Base-by-base conservation (phyloP, 805 yeast species). In the Pichia thaimueangensis region DNA sequence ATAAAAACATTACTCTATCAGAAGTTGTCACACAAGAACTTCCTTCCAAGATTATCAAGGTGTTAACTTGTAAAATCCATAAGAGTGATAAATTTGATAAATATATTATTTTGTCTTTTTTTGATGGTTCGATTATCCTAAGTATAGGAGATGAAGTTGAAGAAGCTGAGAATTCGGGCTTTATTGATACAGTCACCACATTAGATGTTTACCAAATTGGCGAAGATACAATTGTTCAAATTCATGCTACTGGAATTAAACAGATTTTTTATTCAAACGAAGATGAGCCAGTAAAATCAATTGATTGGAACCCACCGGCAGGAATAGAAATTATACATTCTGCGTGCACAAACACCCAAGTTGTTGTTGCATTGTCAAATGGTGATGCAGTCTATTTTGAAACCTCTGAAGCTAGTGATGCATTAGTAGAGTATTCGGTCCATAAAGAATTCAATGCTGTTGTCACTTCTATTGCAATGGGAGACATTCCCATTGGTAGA, bases 341-440 rank as follows among this genome's bases (percentile, higher is more conserved):
- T 0, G 57, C 85, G 1, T 62, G 82, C 3, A 86, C 87, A 15
- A 65, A 70, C 20, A 69, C 73, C 2, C 97, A 93, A 59, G 65
- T 89, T 0, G 77, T 74, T 0, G 52, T 91, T 5, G 87, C 80
- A 0, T 61, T 93, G 4, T 80, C 93, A 2, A 85, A 81, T 53
- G 69, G 78, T 42, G 89, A 84, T 43, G 52, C 91, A 4, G 80
- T 82, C 3, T 91, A 91, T 60, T 91, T 93, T 59, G 97, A 91
- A 59, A 65, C 80, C 23, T 86, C 78, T 4, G 15, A 21, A n/a
- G 1, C 32, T 6, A 71, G 69, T 22, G 88, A 80, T 49, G 71
- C 77, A 36, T 64, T 93, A 37, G 72, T 78, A 27, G 96, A 91
- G 56, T 82, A 78, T 52, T 78, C 78, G 41, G 81, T 77, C 32